phyloP scores from a whole-genome alignment of 257 asterid genomes.

The Echites panduratus region DNA sequence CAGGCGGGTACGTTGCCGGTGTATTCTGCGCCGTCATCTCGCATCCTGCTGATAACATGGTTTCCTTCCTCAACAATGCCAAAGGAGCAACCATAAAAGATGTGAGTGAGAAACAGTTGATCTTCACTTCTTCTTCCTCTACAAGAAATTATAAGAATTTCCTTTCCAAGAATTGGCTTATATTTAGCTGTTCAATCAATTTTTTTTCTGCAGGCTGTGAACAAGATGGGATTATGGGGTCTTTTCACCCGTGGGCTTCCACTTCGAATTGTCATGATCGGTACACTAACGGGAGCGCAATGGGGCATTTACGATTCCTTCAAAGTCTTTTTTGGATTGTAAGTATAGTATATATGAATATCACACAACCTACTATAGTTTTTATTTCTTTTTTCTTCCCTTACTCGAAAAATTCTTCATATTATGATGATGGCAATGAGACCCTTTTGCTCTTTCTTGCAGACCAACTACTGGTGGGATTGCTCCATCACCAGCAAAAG shows the following conservation, averaged over 20 bases:
- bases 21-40: constrained; percentile 66
- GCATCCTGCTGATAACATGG: constrained; percentile 85
- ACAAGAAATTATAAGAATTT: no score
- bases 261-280: constrained; percentile 48
- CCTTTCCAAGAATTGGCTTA: neutral
- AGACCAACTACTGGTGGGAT: constrained; percentile 90
- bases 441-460: constrained; percentile 18
- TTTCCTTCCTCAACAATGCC: constrained; percentile 82
- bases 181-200: neutral
- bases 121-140: no score
- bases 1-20: constrained; percentile 75
- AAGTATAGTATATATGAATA: constrained; percentile 34
- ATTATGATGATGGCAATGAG: neutral
- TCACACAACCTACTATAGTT: neutral
- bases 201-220: constrained; percentile 27
- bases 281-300: constrained; percentile 70
- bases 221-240: constrained; percentile 29
- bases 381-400: no score
- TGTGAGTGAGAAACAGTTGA: constrained; percentile 29
- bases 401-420: neutral
- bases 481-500: constrained; percentile 24
- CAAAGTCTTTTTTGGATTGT: constrained; percentile 70
- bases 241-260: constrained; percentile 51
- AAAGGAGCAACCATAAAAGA: constrained; percentile 73
- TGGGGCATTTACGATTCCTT: constrained; percentile 77